Base-by-base conservation (phyloP, 202 grass and related monocot species). In the Carex arenaria region DNA sequence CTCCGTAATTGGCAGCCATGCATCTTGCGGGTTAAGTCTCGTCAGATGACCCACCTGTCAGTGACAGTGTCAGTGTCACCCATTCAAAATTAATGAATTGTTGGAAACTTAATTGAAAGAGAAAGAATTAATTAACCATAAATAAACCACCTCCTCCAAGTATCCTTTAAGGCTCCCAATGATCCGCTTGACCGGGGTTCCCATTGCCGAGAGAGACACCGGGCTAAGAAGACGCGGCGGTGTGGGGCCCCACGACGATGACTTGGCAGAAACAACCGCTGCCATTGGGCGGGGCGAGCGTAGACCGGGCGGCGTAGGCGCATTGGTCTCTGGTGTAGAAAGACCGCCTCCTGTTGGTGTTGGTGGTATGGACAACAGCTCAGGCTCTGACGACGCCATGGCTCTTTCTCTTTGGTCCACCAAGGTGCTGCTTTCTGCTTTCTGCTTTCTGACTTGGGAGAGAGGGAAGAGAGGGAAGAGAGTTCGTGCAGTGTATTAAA, bases 1-100 rank as follows among this genome's bases (percentile, higher is more conserved):
- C 89, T 98, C 93, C 61, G 95, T 98, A 85, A 98, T 91, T 82
- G 95, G 95, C 68, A 98, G 85, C 95, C 95, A 98, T 5, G 95
- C 95, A 82, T 98, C 95, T 72, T 94, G 95, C 57, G 92, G 93
- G 88, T 98, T 94, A 10, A 98, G 91, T 18, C 89, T 89, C 10
- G 95, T 95, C 13, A 98, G 91, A 88, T 98, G 95, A 15, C 95
- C 95, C 49, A 98, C 95, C 80, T 82, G 30, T 68, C 45, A 68
- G 28, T 69, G 26, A 26, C 43, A 34, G 32, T 34, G 26, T 26
- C 26, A 26, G 26, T 26, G 26, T 26, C 32, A 34, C 2, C 3
- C 32, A 34, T 26, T 26, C 26, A 26, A 26, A 26, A 26, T 26
- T 1, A 26, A 26, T 26, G 26, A 26, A 1, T 26, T 26, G 26